Percentiles rank a stretch among this genome's conserved stretches.
These are phyloP conservation scores for Monilinia aucupariae DNA, from an alignment of 2,329 filamentous ascomycete genomes.

Conservation along the genomic window DNA sequence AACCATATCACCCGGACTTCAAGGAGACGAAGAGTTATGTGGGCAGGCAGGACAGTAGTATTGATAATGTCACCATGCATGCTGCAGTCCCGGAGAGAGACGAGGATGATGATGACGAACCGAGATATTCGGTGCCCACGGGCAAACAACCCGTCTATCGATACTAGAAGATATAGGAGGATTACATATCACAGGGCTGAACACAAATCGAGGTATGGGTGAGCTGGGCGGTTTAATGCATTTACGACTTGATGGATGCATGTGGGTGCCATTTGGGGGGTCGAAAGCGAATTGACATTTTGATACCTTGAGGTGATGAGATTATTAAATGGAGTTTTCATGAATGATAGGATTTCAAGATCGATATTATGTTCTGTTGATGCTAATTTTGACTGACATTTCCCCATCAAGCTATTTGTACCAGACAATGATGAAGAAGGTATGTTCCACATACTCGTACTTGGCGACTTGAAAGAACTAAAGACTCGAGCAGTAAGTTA, in stretches of 20 bases:
- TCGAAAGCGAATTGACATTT: slow-evolving; percentile 16
- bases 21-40: slow-evolving; percentile 29
- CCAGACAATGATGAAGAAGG: background rate
- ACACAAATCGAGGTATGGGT: background rate
- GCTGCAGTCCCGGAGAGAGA: slow-evolving; percentile 24
- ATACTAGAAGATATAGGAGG: slow-evolving; percentile 21
- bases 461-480: too few relatives aligned
- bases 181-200: background rate
- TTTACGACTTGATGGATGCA: slow-evolving; percentile 9
- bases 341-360: background rate
- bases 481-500: too few relatives aligned
- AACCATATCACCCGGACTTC: slow-evolving; percentile 36
- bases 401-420: background rate
- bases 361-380: background rate
- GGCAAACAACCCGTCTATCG: slow-evolving; percentile 30
- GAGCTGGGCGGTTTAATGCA: background rate
- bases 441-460: background rate
- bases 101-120: slow-evolving; percentile 18
- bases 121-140: slow-evolving; percentile 19
- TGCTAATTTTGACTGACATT: too few relatives aligned
- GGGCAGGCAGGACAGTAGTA: slow-evolving; percentile 29
- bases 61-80: slow-evolving; percentile 29
- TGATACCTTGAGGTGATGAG: slow-evolving; percentile 17
- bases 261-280: slow-evolving; percentile 4
- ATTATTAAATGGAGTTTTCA: background rate